Evolutionary conservation across 1,284 basidiomycete species (phyloP), one percentile per base, ranked within the genome.

Genomic region (Trametes pubescens): DNA sequence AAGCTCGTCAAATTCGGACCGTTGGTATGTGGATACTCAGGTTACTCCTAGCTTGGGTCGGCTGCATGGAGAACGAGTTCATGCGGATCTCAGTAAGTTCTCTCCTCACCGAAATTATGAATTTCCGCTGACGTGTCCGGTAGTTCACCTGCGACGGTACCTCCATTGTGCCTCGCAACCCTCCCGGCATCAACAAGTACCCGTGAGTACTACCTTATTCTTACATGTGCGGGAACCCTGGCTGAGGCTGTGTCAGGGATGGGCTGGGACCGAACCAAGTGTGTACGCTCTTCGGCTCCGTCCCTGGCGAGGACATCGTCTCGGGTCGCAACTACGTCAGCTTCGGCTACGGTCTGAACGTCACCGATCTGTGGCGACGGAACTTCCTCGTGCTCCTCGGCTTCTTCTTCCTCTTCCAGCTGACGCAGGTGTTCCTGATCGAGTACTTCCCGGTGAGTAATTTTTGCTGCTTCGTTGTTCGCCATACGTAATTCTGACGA

Each of bases 1-100:
- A 71, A 56, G 80, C 62, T 1, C 1, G 21, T 13, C 24, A 4
- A 24, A 1, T n/a, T 21, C 16, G 21, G 38, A 4, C 40, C 8
- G 4, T 7, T 2, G 18, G 37, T 29, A 37, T 2, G 22, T 24
- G 7, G 11, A 22, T 49, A 18, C 35, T 59, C 10, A 62, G 29
- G 6, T 22, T 13, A 59, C 21, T 47, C 38, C 44, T 64, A 86
- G 85, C 83, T 0, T 96, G 93, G 83, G 87, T 90, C 68, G 91
- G 87, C 0, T 81, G 87, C 56, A 90, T 95, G 85, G 89, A 91
- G 76, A 95, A 95, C 73, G 92, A 95, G 74, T 95, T 95, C 76
- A 88, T 84, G 79, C 84, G 91, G 9, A 85, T 92, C 57, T 76
- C 82, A 24, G 83, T 90, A 68, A 60, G 80, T 72, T 35, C 21